Evolutionary conservation across 441 rosid species (phyloP), one percentile per base, ranked within the genome.

Genomic region (Gossypium davidsonii): DNA sequence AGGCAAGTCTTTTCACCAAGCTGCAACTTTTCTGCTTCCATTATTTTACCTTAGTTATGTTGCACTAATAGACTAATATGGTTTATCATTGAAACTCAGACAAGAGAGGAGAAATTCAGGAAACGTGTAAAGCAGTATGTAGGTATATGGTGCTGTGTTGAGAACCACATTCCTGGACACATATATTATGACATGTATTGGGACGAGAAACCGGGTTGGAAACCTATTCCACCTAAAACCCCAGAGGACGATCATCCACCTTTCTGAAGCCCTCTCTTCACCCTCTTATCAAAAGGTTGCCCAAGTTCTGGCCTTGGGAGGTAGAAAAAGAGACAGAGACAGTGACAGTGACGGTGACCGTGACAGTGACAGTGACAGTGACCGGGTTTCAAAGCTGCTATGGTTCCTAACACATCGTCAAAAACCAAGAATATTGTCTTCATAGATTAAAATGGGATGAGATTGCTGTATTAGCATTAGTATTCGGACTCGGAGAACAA

Each of bases 131-230:
- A 92, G 82, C 82, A 80, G 12, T 95, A 95, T 75, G 88, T 89
- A 8, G 98, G 99, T n/a, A 88, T 94, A 79, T 94, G 99, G 99
- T 94, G 99, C 80, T 94, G 99, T 18, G 91, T 90, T 52, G 88
- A 80, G 57, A 83, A 80, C 86, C 92, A 87, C 74, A 73, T 76
- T 48, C 97, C 97, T 0, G 99, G 99, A 57, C 99, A 95, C 77
- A 85, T 95, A 56, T 92, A 91, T 71, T 95, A 95, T 57, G 97
- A 92, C 81, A 92, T 90, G 91, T 92, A 87, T 77, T 94, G 98
- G 98, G 99, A 94, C n/a, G 92, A 92, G 88, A 92, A 91, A 79
- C 93, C 98, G 0, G 85, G 73, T 63, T 95, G 99, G 98, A 92
- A 92, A 81, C 91, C 99, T 2, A 68, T 79, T 66, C 98, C 98